Evolutionary conservation across 2,329 filamentous ascomycete genomes (phyloP).

Genomic region (Lasiodiplodia citricola): DNA sequence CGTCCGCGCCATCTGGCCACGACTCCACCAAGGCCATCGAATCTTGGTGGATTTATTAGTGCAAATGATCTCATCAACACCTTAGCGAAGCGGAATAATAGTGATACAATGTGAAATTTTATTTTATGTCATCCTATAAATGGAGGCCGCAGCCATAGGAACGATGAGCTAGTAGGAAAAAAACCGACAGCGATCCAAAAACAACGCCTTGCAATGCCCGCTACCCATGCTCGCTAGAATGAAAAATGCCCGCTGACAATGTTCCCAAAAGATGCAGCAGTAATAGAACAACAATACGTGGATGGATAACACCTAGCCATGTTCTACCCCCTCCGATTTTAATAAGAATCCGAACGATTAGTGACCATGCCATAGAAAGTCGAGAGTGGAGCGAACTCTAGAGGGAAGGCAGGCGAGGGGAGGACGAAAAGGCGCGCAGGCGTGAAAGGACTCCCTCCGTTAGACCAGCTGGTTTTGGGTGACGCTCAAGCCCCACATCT

Average conservation of each 20-base stretch:
- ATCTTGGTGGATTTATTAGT: too few relatives aligned
- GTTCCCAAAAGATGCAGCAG: not conserved
- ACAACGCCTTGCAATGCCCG: constrained; percentile 4
- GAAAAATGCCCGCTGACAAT: not conserved
- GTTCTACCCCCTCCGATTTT: not conserved
- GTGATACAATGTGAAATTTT: too few relatives aligned
- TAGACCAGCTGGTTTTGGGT: not conserved
- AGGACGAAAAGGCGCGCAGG: not conserved
- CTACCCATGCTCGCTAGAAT: not conserved
- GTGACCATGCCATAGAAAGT: not conserved
- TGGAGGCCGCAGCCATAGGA: not conserved
- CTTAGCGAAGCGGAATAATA: too few relatives aligned
- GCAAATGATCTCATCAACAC: too few relatives aligned
- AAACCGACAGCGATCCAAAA: not conserved
- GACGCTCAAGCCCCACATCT: constrained; percentile 2
- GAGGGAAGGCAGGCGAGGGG: not conserved
- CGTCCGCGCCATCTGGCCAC: too few relatives aligned
- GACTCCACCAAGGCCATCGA: too few relatives aligned
- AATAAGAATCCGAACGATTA: not conserved
- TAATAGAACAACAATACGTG: not conserved
- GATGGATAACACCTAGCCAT: not conserved
- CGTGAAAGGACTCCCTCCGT: not conserved
- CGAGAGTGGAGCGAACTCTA: not conserved
- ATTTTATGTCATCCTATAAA: too few relatives aligned
- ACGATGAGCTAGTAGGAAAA: not conserved